Evolutionary conservation across 768 basidiomycete species (phyloP), one percentile per base, ranked within the genome.

Genomic region (Trametes cingulata): DNA sequence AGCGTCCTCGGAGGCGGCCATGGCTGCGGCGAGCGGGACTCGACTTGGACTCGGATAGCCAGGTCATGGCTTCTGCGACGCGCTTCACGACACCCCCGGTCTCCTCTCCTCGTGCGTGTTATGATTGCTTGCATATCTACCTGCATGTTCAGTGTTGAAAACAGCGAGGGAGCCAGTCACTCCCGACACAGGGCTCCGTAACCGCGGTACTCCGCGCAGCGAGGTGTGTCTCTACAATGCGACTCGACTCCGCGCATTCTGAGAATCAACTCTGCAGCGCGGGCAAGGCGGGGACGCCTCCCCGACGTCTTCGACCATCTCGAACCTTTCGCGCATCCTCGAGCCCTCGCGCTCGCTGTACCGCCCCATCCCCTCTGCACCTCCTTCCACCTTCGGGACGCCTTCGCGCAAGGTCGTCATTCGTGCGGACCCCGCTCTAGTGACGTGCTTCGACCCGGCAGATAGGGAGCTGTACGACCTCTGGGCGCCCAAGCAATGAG

Each of bases 401-500:
- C 65, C 70, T 1, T 53, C 58, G 40, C 53, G 67, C 52, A 79
- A 73, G 65, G 69, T 80, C 35, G 64, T 75, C 20, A 80, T 91
- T 66, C 85, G 87, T 41, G 75, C 84, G 22, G 90, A 92, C 70
- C 82, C 86, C 5, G 74, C 86, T 7, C 75, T 91, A 41, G 69
- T 85, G 56, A 89, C 88, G 35, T 88, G 83, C 63, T 93, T 93
- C 66, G 90, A 93, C 71, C 80, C 84, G 14, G 77, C 80, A 22
- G 91, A 93, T 73, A 85, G 80, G 74, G 87, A 91, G 65, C 77
- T 93, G 20, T 91, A 92, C 66, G 83, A 85, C 45, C 77, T 92
- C 10, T 93, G 91, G 91, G 87, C 78, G 27, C 86, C 88, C 4
- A 80, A 74, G 62, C 53, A 60, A 45, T 73, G 59, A 61, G 19